These are phyloP conservation scores for Leersia perrieri DNA, from an alignment of 176 grass and related monocot genomes.

Conservation along the genomic window DNA sequence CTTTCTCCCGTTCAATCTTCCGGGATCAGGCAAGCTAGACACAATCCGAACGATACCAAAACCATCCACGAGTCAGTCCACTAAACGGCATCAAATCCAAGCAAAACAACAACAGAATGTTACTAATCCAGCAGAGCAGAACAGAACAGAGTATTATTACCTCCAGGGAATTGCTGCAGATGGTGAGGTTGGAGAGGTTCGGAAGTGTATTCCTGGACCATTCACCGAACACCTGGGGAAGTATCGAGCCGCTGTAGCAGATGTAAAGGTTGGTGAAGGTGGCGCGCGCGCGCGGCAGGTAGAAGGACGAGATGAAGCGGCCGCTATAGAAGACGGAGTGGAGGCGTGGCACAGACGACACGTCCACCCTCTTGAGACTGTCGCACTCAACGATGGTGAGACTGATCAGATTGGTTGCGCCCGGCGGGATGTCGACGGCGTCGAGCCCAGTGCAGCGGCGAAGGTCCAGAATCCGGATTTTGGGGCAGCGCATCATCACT, in stretches of 20 bases:
- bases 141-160: no score
- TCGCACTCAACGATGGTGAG: conserved; percentile 45
- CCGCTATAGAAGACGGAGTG: conserved; percentile 27
- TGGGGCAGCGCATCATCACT: conserved; percentile 42
- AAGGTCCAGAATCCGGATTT: conserved; percentile 46
- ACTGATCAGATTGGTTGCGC: conserved; percentile 21
- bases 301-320: neutral
- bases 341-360: conserved; percentile 16
- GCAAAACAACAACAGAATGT: neutral
- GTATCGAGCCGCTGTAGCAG: neutral
- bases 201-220: neutral
- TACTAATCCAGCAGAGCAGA: neutral
- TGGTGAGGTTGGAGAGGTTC: conserved; percentile 36
- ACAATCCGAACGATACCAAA: neutral
- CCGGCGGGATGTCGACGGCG: neutral
- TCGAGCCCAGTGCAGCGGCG: conserved; percentile 25
- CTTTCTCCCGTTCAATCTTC: neutral
- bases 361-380: conserved; percentile 5
- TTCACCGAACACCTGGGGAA: neutral
- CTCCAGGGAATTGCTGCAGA: conserved; percentile 24
- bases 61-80: conserved; percentile 1
- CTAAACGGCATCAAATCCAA: neutral
- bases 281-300: neutral
- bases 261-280: conserved; percentile 43
- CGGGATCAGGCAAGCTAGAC: conserved; percentile 23